Percentiles rank a stretch among this genome's conserved stretches.
Evolutionary conservation across 1,284 basidiomycete species (phyloP).

Genomic region (Caloboletus inedulis): DNA sequence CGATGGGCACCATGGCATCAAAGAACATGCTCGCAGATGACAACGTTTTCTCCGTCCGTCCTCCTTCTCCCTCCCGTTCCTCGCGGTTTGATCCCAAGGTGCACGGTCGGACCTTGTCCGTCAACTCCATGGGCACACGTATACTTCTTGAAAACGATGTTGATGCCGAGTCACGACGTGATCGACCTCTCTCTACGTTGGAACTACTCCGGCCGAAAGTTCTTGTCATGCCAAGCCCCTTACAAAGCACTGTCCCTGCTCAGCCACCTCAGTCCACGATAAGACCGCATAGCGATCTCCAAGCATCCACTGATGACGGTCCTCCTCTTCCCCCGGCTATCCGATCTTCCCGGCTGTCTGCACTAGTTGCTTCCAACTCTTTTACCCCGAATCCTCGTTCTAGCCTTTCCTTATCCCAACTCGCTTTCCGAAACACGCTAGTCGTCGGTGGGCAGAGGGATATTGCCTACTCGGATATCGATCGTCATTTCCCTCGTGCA

Average conservation of each 20-base stretch:
- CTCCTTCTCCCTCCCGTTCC: constrained; percentile 54
- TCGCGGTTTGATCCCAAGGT: constrained; percentile 74
- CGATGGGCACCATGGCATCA: constrained; percentile 37
- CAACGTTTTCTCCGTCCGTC: constrained; percentile 59
- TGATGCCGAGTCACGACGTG: constrained; percentile 42
- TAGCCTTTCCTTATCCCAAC: constrained; percentile 69
- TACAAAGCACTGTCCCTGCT: constrained; percentile 51
- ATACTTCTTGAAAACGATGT: constrained; percentile 58
- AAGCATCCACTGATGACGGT: constrained; percentile 55
- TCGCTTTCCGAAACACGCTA: constrained; percentile 76
- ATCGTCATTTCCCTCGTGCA: constrained; percentile 58
- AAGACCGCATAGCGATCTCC: constrained; percentile 55
- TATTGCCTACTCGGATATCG: constrained; percentile 58
- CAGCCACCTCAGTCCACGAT: constrained; percentile 30
- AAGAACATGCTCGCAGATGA: constrained; percentile 41
- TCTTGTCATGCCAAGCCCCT: constrained; percentile 80
- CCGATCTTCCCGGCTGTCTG: constrained; percentile 47
- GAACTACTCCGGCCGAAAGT: constrained; percentile 79
- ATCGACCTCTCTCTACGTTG: constrained; percentile 63
- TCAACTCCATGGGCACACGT: constrained; percentile 62
- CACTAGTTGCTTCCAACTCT: constrained; percentile 57
- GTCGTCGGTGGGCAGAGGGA: constrained; percentile 63
- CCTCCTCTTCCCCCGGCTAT: constrained; percentile 68
- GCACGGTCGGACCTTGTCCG: constrained; percentile 62
- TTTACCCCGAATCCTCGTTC: constrained; percentile 76